Percentiles rank a stretch among this genome's conserved stretches.
Evolutionary conservation across 129 eudicot genomes (phyloP).

Genomic region (Centaurea solstitialis): DNA sequence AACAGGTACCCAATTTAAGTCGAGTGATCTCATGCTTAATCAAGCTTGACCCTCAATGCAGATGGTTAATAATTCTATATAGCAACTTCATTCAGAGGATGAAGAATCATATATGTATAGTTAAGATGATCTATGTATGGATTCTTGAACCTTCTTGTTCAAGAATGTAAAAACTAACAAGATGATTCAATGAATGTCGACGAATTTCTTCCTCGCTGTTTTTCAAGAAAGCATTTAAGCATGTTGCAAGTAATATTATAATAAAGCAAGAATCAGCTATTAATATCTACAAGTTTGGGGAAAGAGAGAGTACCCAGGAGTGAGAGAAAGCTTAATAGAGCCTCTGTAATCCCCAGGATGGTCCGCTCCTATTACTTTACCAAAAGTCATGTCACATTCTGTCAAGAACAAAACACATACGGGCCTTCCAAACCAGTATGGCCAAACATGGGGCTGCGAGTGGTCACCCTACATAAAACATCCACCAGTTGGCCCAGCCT

Average conservation of each 20-base stretch:
- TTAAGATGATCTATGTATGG: no score
- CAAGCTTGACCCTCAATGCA: no score
- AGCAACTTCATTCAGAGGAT: no score
- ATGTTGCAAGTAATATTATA: neutral
- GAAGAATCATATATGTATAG: no score
- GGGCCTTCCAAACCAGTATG: constrained; percentile 78
- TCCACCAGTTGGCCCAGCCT: constrained; percentile 21
- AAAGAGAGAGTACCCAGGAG: constrained; percentile 64
- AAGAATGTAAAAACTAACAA: no score
- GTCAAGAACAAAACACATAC: constrained; percentile 58
- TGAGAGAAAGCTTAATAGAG: constrained; percentile 60
- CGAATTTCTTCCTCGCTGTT: neutral
- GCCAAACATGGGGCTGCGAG: constrained; percentile 75
- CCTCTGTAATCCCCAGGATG: constrained; percentile 71
- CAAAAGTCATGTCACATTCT: constrained; percentile 74
- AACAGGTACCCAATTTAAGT: no score
- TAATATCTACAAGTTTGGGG: neutral
- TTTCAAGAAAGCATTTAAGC: neutral
- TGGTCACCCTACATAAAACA: constrained; percentile 60
- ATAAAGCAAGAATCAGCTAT: neutral
- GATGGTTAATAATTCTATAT: no score
- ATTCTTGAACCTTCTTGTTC: no score
- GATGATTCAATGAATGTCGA: no score
- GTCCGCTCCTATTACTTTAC: constrained; percentile 45
- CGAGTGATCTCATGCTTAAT: no score